These are phyloP conservation scores for Pythium diclinum DNA, from an alignment of 352 stramenopile species.

Conservation along the genomic window DNA sequence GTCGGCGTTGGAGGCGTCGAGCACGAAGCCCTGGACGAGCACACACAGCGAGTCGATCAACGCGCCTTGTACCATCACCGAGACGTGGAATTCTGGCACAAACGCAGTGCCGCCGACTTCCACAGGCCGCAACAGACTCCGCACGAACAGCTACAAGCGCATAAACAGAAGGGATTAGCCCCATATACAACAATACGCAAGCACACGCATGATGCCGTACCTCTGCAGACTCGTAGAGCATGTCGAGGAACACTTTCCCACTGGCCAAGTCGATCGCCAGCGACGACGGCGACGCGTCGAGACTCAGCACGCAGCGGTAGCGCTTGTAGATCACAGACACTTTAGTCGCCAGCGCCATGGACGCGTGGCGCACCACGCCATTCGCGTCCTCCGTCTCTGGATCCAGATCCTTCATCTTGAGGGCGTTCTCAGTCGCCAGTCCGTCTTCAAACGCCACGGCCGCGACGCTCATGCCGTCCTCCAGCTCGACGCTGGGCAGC, in stretches of 20 bases:
- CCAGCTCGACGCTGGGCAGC: constrained; percentile 38
- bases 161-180: neutral
- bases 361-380: constrained; percentile 18
- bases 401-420: constrained; percentile 3
- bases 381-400: neutral
- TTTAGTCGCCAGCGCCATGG: constrained; percentile 42
- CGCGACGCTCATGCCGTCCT: constrained; percentile 71
- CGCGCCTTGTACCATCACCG: constrained; percentile 76
- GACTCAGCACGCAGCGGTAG: constrained; percentile 81
- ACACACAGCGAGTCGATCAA: constrained; percentile 78
- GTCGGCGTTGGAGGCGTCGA: constrained; percentile 54
- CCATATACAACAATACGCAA: neutral
- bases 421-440: neutral
- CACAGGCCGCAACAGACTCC: constrained; percentile 58
- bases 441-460: constrained; percentile 34
- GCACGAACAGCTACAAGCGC: constrained; percentile 64
- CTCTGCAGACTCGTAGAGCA: constrained; percentile 77
- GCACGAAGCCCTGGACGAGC: constrained; percentile 77
- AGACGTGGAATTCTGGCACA: constrained; percentile 70
- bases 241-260: constrained; percentile 72
- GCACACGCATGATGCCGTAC: constrained; percentile 16
- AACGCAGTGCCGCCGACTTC: constrained; percentile 47
- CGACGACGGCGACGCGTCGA: constrained; percentile 82
- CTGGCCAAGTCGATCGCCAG: constrained; percentile 76
- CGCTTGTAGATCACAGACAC: constrained; percentile 66